These are phyloP conservation scores for Mortierella sp. DNA, from an alignment of 371 early-diverging fungal species.

Conservation along the genomic window DNA sequence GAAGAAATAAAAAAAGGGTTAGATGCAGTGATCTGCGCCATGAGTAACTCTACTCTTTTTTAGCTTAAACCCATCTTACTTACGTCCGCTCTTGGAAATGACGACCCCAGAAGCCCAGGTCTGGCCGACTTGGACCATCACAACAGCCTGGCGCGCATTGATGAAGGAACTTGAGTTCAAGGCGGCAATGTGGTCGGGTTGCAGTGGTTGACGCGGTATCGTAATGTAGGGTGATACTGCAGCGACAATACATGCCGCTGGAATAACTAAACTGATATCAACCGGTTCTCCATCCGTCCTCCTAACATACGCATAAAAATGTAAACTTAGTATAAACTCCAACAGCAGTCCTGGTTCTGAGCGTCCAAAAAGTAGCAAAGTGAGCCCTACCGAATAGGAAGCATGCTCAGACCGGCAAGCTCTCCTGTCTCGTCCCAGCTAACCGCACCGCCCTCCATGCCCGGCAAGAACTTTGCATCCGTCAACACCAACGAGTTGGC, in stretches of 20 bases:
- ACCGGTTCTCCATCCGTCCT: slow-evolving; percentile 59
- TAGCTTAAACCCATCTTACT: background rate
- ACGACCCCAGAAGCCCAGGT: slow-evolving; percentile 59
- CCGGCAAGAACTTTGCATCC: slow-evolving; percentile 56
- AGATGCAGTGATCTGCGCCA: background rate
- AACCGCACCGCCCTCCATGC: slow-evolving; percentile 59
- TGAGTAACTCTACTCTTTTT: no score
- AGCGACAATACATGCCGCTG: slow-evolving; percentile 50
- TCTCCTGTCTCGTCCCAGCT: slow-evolving; percentile 56
- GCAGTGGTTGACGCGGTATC: slow-evolving; percentile 27
- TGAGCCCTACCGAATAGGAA: slow-evolving; percentile 49
- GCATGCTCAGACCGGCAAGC: slow-evolving; percentile 53
- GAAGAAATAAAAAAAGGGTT: background rate
- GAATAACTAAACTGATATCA: slow-evolving; percentile 55
- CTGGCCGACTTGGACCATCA: slow-evolving; percentile 57
- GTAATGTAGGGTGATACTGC: slow-evolving; percentile 52
- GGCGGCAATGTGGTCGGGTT: slow-evolving; percentile 38
- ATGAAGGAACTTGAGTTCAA: slow-evolving; percentile 36
- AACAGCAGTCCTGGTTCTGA: no score
- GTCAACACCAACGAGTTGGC: slow-evolving; percentile 50
- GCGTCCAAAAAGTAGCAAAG: background rate
- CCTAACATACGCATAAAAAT: slow-evolving; percentile 16
- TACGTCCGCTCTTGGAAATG: slow-evolving; percentile 56
- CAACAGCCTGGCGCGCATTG: slow-evolving; percentile 50
- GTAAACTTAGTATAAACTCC: background rate